Evolutionary conservation across 2,329 filamentous ascomycete genomes (phyloP).

Genomic region (Ascochyta fabae): DNA sequence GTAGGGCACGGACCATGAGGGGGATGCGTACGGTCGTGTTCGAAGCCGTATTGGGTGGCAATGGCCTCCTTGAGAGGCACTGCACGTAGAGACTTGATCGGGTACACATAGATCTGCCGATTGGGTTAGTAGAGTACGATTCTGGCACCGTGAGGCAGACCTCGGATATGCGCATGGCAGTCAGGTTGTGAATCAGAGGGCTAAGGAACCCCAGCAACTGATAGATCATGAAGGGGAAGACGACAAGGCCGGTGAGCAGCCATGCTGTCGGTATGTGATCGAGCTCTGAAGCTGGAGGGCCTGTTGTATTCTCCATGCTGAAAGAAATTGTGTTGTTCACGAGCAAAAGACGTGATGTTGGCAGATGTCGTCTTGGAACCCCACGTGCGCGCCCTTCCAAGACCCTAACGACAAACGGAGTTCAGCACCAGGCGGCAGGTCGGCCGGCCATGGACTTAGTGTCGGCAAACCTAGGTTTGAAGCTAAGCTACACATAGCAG

Average conservation of each 20-base stretch:
- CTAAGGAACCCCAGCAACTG: slow-evolving; percentile 30
- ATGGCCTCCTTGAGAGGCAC: slow-evolving; percentile 47
- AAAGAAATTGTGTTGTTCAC: slow-evolving; percentile 6
- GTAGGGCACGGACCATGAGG: not conserved
- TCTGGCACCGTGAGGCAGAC: slow-evolving; percentile 21
- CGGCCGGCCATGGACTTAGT: too few species aligned
- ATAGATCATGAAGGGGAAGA: slow-evolving; percentile 29
- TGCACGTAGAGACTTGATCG: slow-evolving; percentile 56
- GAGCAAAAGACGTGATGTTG: slow-evolving; percentile 2
- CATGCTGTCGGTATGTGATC: slow-evolving; percentile 29
- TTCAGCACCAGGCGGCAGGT: not conserved
- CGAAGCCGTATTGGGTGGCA: slow-evolving; percentile 54
- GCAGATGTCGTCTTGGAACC: slow-evolving; percentile 16
- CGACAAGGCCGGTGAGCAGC: slow-evolving; percentile 28
- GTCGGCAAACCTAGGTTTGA: too few species aligned
- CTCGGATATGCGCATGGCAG: slow-evolving; percentile 43
- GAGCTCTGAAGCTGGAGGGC: slow-evolving; percentile 20
- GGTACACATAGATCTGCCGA: slow-evolving; percentile 54
- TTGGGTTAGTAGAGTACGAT: not conserved
- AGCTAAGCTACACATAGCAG: too few species aligned
- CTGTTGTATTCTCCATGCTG: slow-evolving; percentile 15
- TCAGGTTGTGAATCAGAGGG: slow-evolving; percentile 30
- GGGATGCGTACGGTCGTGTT: slow-evolving; percentile 49
- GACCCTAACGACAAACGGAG: slow-evolving; percentile 7
- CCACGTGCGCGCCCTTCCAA: slow-evolving; percentile 19